These are phyloP conservation scores for Triadica sebifera DNA, from an alignment of 345 rosid genomes.

Conservation along the genomic window DNA sequence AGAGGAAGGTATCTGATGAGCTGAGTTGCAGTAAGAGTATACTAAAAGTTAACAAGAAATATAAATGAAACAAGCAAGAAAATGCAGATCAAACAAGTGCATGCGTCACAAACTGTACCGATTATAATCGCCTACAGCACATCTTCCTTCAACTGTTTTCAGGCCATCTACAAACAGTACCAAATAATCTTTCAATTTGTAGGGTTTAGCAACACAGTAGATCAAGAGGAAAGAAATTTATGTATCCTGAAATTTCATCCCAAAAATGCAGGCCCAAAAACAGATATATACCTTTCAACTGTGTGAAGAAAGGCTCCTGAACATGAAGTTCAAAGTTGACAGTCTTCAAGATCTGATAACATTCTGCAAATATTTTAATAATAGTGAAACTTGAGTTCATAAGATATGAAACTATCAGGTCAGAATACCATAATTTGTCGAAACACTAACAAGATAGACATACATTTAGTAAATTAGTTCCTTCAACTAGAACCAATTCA, in stretches of 20 bases:
- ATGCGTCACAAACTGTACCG: conserved; percentile 29
- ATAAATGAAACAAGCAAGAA: not conserved
- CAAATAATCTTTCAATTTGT: conserved; percentile 8
- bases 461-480: conserved; percentile 41
- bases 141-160: conserved; percentile 80
- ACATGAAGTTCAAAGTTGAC: conserved; percentile 63
- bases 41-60: not conserved
- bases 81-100: not conserved
- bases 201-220: not conserved
- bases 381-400: not conserved
- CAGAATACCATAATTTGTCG: not conserved
- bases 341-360: conserved; percentile 49
- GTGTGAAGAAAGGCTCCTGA: conserved; percentile 73
- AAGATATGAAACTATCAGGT: not conserved
- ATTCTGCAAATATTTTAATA: conserved; percentile 1
- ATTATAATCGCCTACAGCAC: conserved; percentile 65
- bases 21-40: not conserved
- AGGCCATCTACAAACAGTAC: conserved; percentile 50
- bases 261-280: not conserved
- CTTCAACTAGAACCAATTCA: conserved; percentile 33
- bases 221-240: not conserved
- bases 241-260: not conserved
- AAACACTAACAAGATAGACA: not conserved
- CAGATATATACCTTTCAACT: conserved; percentile 46
- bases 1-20: not conserved